Evolutionary conservation across 208 protist genomes (phyloP), one percentile per base, ranked within the genome.

Genomic region (Novymonas esmeraldas): DNA sequence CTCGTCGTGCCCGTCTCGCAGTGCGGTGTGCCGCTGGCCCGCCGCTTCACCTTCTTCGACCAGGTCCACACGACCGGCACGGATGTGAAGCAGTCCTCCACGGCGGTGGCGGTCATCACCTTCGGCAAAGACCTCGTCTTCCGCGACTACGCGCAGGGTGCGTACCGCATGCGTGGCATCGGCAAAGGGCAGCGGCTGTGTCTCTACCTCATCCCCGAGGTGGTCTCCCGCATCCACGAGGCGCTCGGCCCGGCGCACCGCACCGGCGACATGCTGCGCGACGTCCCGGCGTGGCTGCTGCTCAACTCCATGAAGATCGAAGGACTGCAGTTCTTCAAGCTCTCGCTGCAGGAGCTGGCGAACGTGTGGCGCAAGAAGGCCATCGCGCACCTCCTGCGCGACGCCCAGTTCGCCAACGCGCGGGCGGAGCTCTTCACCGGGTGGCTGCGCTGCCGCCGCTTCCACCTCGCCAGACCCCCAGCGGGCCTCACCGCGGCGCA

Each of bases 101-200:
- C 93, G 31, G 95, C 95, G 1, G 71, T 73, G 13, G 95, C 97
- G 10, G 90, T 97, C 26, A 75, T 98, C 42, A 98, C 97, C 1
- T 61, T 98, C 18, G 96, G 97, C 50, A 98, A 98, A 78, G 97
- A 98, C 74, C 94, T 98, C 68, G 95, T 94, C 4, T 98, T 98
- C 67, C 87, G 97, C 31, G 97, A 98, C 74, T 98, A 98, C 67
- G 95, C 94, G 1, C 94, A 98, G 63, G 93, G 84, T 13, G 86
- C 91, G 48, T 96, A 93, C 65, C 85, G 91, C 44, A 98, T 98
- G 95, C 90, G 97, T 36, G 95, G 95, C 22, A 96, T 98, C 33
- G 95, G 92, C 50, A 88, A 88, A 36, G 95, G 97, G 2, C 94
- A 98, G 77, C 90, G 83, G 7, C 90, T 98, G 65, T 78, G 89